Conservation (phyloP, 495 filamentous ascomycete genomes). For the Penicillium cataractarum region DNA sequence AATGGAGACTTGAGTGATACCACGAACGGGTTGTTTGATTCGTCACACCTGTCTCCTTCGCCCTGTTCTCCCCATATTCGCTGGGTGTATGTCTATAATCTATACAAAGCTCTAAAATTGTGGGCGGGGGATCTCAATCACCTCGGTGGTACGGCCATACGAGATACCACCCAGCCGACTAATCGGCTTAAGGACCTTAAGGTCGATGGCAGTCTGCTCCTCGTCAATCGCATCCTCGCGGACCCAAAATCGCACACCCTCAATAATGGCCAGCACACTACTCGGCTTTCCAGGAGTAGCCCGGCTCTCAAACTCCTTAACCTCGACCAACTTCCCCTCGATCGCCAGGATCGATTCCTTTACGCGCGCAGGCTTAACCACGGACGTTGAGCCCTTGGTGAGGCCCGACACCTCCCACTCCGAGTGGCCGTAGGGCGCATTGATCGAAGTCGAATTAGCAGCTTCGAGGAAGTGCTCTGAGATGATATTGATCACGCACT, state of each 20-base stretch:
- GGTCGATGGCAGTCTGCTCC: constrained; percentile 70
- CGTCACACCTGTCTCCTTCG: background rate
- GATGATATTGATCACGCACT: constrained; percentile 86
- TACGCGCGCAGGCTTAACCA: constrained; percentile 74
- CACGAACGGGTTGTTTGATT: background rate
- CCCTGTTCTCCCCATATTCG: background rate
- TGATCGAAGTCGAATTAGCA: constrained; percentile 76
- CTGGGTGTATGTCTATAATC: background rate
- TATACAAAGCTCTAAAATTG: constrained; percentile 22
- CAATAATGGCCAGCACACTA: constrained; percentile 73
- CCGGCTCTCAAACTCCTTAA: constrained; percentile 75
- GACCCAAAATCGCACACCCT: constrained; percentile 88
- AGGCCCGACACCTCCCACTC: constrained; percentile 85
- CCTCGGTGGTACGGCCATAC: constrained; percentile 73
- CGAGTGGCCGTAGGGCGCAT: constrained; percentile 74
- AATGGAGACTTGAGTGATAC: background rate
- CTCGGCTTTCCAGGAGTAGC: constrained; percentile 70
- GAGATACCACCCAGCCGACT: constrained; percentile 82
- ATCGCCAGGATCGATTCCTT: constrained; percentile 80
- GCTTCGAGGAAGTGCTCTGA: constrained; percentile 85
- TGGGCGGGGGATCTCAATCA: constrained; percentile 76
- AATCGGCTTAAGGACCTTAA: constrained; percentile 72
- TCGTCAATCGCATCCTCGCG: constrained; percentile 86
- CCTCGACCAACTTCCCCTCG: constrained; percentile 75
- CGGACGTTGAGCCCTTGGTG: constrained; percentile 65